These are phyloP conservation scores for Trichomonas tenax DNA, from an alignment of 208 protist species.

Conservation along the genomic window DNA sequence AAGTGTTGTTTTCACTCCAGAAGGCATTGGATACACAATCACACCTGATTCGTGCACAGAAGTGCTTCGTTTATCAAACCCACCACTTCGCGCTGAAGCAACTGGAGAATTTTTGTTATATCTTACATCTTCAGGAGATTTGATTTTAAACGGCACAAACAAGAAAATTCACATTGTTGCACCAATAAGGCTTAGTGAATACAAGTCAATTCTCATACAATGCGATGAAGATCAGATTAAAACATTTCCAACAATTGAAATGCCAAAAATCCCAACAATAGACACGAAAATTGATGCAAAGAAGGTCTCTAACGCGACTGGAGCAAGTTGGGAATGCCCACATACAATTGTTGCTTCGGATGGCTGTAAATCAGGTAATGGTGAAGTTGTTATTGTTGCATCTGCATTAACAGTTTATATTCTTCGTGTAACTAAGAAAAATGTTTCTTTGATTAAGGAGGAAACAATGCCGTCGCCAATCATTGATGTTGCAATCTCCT, in stretches of 20 bases:
- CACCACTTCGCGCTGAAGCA: neutral
- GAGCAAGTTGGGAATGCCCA: neutral
- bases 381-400: neutral
- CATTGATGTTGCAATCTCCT: neutral
- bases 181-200: neutral
- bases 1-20: neutral
- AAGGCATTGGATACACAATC: neutral
- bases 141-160: neutral
- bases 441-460: neutral
- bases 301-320: neutral
- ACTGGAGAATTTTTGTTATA: neutral
- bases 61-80: neutral
- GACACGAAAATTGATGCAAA: neutral
- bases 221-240: neutral
- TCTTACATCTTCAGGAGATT: neutral
- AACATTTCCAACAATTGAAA: neutral
- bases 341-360: neutral
- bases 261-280: neutral
- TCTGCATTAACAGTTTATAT: neutral
- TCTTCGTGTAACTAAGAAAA: neutral
- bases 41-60: neutral
- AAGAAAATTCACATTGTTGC: neutral
- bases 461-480: neutral
- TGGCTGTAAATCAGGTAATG: neutral
- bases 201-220: neutral